Evolutionary conservation across 2,329 filamentous ascomycete genomes (phyloP).

Genomic region (Capronia epimyces): DNA sequence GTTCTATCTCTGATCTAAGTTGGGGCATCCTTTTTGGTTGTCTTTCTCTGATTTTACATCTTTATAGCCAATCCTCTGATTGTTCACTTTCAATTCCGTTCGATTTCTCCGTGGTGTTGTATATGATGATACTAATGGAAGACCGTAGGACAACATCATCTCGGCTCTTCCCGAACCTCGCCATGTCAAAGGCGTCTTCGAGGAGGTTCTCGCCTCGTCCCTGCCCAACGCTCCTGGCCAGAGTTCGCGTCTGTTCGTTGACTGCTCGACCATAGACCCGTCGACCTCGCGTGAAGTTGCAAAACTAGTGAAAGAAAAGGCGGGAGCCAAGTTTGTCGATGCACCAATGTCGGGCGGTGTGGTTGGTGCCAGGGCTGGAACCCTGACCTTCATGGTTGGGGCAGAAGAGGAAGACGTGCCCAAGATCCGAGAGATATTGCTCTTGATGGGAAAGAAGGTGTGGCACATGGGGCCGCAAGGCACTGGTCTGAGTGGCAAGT

Average conservation of each 20-base stretch:
- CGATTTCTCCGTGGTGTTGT: slow-evolving; percentile 15
- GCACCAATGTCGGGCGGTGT: slow-evolving; percentile 97
- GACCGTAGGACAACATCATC: slow-evolving; percentile 68
- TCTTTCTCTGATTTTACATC: slow-evolving; percentile 56
- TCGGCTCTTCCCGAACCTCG: slow-evolving; percentile 84
- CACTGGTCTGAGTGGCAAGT: slow-evolving; percentile 80
- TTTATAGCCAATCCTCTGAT: slow-evolving; percentile 73
- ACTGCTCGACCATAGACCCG: slow-evolving; percentile 94
- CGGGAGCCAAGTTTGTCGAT: slow-evolving; percentile 67
- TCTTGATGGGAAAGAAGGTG: slow-evolving; percentile 78
- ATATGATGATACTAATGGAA: slow-evolving; percentile 1
- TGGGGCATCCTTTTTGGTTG: slow-evolving; percentile 52
- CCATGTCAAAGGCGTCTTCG: slow-evolving; percentile 79
- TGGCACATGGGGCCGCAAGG: slow-evolving; percentile 82
- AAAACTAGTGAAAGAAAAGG: slow-evolving; percentile 54
- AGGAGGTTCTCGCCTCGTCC: slow-evolving; percentile 62
- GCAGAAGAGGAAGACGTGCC: slow-evolving; percentile 56
- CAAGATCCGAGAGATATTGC: slow-evolving; percentile 62
- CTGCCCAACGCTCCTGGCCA: slow-evolving; percentile 47
- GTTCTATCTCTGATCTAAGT: slow-evolving; percentile 68
- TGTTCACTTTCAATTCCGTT: slow-evolving; percentile 18
- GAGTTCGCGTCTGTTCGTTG: slow-evolving; percentile 75
- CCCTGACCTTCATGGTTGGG: slow-evolving; percentile 94
- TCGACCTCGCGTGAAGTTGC: slow-evolving; percentile 75
- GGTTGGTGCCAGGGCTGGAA: slow-evolving; percentile 79